These are phyloP conservation scores for Aureobasidium sp. DNA, from an alignment of 2,329 filamentous ascomycete species.

Conservation along the genomic window DNA sequence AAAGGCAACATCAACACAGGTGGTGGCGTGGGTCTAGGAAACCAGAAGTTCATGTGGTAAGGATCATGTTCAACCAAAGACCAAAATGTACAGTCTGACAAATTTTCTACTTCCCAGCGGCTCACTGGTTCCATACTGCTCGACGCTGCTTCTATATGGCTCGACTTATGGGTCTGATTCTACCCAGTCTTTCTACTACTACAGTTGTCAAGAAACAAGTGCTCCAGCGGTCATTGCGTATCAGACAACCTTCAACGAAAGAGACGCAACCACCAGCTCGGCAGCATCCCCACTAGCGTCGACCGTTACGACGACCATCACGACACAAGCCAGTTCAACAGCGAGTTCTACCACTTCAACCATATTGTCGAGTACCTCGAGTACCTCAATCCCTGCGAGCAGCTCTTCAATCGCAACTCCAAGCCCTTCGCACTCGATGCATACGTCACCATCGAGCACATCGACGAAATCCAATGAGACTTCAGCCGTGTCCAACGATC, in stretches of 20 bases:
- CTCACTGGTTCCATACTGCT: slow-evolving; percentile 10
- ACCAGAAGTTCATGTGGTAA: slow-evolving; percentile 1
- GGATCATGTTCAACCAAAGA: neutral
- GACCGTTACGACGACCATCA: neutral
- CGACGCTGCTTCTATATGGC: slow-evolving; percentile 15
- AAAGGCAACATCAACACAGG: neutral
- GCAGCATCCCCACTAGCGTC: neutral
- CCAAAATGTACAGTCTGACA: neutral
- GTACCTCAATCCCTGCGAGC: neutral
- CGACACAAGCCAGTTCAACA: too few species aligned
- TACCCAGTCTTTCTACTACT: slow-evolving; percentile 12
- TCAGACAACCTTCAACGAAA: slow-evolving; percentile 8
- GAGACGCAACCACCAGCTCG: neutral
- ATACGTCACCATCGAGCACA: neutral
- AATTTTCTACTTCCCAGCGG: neutral
- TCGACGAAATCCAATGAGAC: neutral
- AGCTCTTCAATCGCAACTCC: neutral
- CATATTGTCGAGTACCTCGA: too few species aligned
- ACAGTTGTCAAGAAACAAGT: neutral
- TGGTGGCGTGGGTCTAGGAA: neutral
- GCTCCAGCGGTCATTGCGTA: neutral
- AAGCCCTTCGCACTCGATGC: neutral
- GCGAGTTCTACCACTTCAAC: neutral
- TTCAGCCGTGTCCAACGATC: neutral
- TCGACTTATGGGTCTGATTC: neutral